Percentiles rank a stretch among this genome's conserved stretches.
Conservation (phyloP, 1,284 basidiomycete species). For the Heliocybe sulcata region DNA sequence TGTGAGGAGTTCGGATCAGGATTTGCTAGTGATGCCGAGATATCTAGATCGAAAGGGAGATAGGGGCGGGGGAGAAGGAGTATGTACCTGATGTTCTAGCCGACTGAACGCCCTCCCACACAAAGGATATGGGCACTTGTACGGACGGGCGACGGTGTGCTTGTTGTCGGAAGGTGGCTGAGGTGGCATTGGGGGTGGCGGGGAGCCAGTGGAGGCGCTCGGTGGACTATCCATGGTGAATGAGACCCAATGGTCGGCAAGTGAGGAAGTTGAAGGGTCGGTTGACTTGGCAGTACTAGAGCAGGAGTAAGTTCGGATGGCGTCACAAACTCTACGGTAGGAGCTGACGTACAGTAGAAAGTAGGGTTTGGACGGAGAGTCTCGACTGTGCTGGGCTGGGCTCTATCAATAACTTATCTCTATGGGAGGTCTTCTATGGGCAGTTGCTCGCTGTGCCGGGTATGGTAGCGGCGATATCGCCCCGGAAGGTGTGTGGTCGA, state of each 20-base stretch:
- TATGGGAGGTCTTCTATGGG: background rate
- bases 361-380: background rate
- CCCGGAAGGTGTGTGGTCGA: background rate
- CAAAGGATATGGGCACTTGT: conserved; percentile 92
- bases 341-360: background rate
- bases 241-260: background rate
- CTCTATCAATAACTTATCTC: conserved; percentile 3
- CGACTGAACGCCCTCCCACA: conserved; percentile 89
- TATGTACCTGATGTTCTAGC: conserved; percentile 84
- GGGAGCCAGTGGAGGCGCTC: background rate
- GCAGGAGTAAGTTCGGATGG: background rate
- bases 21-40: conserved; percentile 11
- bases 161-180: conserved; percentile 28
- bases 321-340: background rate
- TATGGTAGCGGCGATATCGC: background rate
- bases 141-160: conserved; percentile 65
- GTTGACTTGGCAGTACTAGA: background rate
- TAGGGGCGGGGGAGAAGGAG: conserved; percentile 8
- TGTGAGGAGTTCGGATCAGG: conserved; percentile 27
- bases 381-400: background rate
- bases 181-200: background rate
- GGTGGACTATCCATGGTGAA: background rate
- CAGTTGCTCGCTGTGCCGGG: background rate
- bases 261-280: background rate
- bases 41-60: conserved; percentile 7